A percentile compares a stretch with the other conserved stretches of the same genome.
phyloP scores from a whole-genome alignment of 1,284 basidiomycete species.

The Xerocomus alliaceus region DNA sequence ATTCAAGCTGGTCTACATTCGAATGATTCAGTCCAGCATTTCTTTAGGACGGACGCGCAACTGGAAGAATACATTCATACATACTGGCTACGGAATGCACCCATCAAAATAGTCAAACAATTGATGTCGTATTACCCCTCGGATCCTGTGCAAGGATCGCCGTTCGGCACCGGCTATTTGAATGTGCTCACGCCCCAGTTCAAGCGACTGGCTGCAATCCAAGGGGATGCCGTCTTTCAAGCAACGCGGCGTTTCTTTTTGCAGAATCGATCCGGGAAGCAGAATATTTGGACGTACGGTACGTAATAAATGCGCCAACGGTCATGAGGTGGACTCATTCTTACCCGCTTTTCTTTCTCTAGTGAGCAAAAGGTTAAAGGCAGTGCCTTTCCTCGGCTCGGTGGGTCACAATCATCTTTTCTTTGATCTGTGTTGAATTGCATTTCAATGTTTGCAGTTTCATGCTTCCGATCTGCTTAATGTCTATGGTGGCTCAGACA shows the following conservation, averaged over 20 bases:
- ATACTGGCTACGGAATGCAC: constrained; percentile 42
- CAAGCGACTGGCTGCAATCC: constrained; percentile 59
- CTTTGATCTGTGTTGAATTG: not conserved
- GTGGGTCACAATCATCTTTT: too few species aligned
- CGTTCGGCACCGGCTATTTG: constrained; percentile 53
- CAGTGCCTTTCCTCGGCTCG: constrained; percentile 51
- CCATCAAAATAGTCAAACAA: constrained; percentile 37
- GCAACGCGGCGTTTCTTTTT: constrained; percentile 60
- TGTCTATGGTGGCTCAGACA: constrained; percentile 46
- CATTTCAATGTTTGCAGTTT: constrained; percentile 5
- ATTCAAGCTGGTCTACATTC: not conserved
- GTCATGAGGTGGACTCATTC: not conserved
- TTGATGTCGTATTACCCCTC: constrained; percentile 50
- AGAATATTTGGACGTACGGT: constrained; percentile 58
- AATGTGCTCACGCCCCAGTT: constrained; percentile 57
- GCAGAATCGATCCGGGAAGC: constrained; percentile 48
- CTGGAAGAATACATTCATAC: constrained; percentile 46
- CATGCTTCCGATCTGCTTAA: constrained; percentile 52
- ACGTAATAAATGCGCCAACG: constrained; percentile 17
- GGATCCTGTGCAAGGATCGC: constrained; percentile 56
- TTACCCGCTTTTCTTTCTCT: not conserved
- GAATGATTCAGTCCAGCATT: too few species aligned
- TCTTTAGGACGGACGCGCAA: constrained; percentile 45
- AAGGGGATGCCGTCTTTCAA: constrained; percentile 62
- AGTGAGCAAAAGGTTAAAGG: constrained; percentile 57